Base-by-base conservation (phyloP, 1,284 basidiomycete species). In the Trichosporon coremiiforme region DNA sequence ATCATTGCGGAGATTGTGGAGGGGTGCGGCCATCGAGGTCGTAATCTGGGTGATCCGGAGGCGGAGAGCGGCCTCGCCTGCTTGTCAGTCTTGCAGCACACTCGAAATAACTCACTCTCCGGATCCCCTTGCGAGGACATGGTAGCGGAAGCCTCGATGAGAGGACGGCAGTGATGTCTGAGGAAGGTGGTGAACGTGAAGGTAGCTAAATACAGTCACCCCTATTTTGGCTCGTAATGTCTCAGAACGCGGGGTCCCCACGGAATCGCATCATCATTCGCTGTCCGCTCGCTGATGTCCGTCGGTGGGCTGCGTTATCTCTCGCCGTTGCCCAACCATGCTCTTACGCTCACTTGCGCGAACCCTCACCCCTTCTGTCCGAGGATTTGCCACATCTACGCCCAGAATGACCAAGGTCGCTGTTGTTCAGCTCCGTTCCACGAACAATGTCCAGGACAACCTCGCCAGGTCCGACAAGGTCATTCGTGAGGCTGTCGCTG, bases 11-110 rank as follows among this genome's bases (percentile, higher is more conserved):
- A 83, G 71, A 35, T 80, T 74, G 4, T 79, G 71, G 1, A 83
- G 68, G 7, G 81, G 80, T 0, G 75, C 62, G 1, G 80, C 79
- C 74, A 82, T 77, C n/a, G 81, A 79, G 36, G 78, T 79, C 64
- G 81, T 80, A 66, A 84, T 82, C 74, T 85, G 81, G 66, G 81
- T 84, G 76, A 85, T 84, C 72, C 81, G 81, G 70, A 85, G 76
- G 65, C 79, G 78, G 41, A 83, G 75, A 29, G 78, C 68, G 25
- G 79, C 77, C 70, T 71, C 72, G 69, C 69, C 71, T 70, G 64
- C 1, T 10, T 5, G 68, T 72, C 50, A 72, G 71, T 25, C 53
- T 17, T 8, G 31, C 6, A 25, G 50, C 2, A 3, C 3, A 7
- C 22, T 5, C 20, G 0, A 15, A 15, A 8, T 4, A 10, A 50